phyloP scores from a whole-genome alignment of 2,329 filamentous ascomycete genomes.

The Fusarium compactum region DNA sequence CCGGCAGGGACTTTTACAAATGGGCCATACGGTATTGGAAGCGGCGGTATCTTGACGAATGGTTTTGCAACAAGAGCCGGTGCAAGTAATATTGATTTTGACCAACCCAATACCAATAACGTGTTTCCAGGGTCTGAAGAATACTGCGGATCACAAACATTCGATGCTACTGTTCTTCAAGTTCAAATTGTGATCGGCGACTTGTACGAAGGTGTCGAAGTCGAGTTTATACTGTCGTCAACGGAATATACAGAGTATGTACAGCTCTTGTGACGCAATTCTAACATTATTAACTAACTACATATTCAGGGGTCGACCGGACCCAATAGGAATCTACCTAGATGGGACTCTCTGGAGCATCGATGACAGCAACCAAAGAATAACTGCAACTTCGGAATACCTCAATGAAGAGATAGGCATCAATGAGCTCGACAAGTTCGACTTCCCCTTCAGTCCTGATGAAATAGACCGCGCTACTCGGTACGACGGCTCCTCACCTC shows the following conservation, averaged over 20 bases:
- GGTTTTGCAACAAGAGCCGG: not conserved
- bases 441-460: not conserved
- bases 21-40: not conserved
- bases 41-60: not conserved
- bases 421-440: not conserved
- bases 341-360: not conserved
- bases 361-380: not conserved
- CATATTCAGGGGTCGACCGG: not conserved
- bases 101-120: not conserved
- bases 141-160: not conserved
- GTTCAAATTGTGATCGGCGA: not conserved
- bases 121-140: not conserved
- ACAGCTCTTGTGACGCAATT: not conserved
- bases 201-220: not conserved
- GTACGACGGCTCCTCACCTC: not conserved
- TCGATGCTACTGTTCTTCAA: not conserved
- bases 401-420: not conserved
- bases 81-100: rapidly evolving
- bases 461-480: not conserved
- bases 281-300: not conserved
- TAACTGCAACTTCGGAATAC: not conserved
- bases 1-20: not conserved
- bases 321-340: not conserved
- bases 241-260: not conserved
- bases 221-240: not conserved